phyloP scores from a whole-genome alignment of 805 yeast species.

The Zygotorulaspora sp. region DNA sequence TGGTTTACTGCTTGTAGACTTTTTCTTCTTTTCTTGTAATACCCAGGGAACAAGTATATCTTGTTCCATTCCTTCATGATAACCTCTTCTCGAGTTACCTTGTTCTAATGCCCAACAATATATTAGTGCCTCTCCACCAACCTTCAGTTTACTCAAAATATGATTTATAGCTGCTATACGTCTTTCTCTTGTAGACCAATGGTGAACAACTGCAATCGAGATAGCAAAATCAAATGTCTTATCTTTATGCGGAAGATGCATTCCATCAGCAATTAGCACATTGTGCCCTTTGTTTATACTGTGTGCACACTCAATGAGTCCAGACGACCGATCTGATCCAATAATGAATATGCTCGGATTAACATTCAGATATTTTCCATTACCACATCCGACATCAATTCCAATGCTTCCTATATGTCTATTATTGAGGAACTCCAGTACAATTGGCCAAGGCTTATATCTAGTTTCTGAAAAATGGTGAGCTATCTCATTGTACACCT shows the following conservation, averaged over 20 bases:
- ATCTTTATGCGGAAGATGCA: constrained; percentile 53
- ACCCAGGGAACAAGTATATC: constrained; percentile 98
- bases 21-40: constrained; percentile 46
- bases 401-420: constrained; percentile 62
- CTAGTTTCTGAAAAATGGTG: constrained; percentile 89
- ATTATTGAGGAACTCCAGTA: constrained; percentile 56
- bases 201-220: constrained; percentile 93
- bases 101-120: constrained; percentile 98
- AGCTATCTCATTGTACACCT: constrained; percentile 91
- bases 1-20: constrained; percentile 14
- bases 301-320: constrained; percentile 60
- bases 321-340: constrained; percentile 72
- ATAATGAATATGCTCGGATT: constrained; percentile 64
- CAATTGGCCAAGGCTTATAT: constrained; percentile 97
- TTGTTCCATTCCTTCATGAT: constrained; percentile 85
- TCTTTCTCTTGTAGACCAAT: constrained; percentile 80
- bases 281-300: constrained; percentile 42
- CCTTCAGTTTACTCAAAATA: constrained; percentile 53
- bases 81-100: constrained; percentile 80
- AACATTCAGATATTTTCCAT: constrained; percentile 81
- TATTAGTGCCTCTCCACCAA: constrained; percentile 66
- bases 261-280: constrained; percentile 76
- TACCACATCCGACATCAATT: constrained; percentile 94
- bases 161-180: constrained; percentile 70
- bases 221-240: constrained; percentile 72